Evolutionary conservation across 179 eudicot species (phyloP), one percentile per base, ranked within the genome.

Genomic region (Spergularia azorica): DNA sequence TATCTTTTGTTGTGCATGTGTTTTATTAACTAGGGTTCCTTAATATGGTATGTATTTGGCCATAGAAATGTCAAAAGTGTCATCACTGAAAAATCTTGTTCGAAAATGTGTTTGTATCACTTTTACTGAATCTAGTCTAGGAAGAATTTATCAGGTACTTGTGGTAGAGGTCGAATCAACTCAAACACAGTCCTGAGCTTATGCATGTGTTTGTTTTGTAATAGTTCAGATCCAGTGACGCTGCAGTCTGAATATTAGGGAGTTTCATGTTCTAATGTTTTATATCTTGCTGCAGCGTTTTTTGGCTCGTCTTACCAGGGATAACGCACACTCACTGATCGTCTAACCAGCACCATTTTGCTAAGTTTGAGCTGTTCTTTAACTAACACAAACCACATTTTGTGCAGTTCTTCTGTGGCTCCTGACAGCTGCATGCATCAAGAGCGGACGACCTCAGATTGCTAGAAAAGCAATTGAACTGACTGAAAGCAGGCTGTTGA

Each of bases 391-490:
- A 41, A 52, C 15, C 20, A 58, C 62, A 46, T 58, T 4, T 36
- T 62, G 11, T 84, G 89, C 84, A 91, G 97, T 90, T 62, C 86
- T 91, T 9, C 66, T 90, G 4, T 91, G 97, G 97, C 89, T 90
- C 58, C 88, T 92, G 10, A 90, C 94, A 0, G 97, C 94, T 0
- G 97, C 97, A 0, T 85, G 90, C 71, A 86, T 92, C 69, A 92
- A 92, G 86, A 89, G 89, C 6, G 94, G 97, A 18, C 81, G 97
- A 21, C 97, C 97, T 26, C 97, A 88, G 60, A 80, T 90, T 12
- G 97, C 97, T 0, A 87, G 86, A 61, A 84, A 89, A 32, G 97
- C 94, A 7, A 89, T 90, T 9, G 92, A 87, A 39, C 85, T 87
- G 11, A 85, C 90, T 0, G 97, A 92, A 66, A 54, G 76, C 18